Percentiles rank a stretch among this genome's conserved stretches.
Evolutionary conservation across 2,329 filamentous ascomycete species (phyloP).

Genomic region (Berkeleyomyces rouxiae): DNA sequence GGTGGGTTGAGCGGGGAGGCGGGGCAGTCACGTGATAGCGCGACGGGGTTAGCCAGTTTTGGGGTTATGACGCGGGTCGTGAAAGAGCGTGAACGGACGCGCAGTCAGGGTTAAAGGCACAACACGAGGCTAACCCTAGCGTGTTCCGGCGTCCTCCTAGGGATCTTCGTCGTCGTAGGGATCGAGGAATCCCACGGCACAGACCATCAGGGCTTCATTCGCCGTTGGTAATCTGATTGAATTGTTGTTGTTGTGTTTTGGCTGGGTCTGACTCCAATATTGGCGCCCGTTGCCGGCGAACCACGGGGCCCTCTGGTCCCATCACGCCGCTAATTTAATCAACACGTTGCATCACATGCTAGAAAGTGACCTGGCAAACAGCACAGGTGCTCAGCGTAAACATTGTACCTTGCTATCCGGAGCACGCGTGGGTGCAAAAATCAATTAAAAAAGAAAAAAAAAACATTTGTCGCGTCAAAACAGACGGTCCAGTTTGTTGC

Average conservation of each 20-base stretch:
- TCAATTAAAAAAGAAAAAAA: background rate
- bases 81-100: too few species aligned
- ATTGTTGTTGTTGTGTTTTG: background rate
- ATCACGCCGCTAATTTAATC: background rate
- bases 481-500: background rate
- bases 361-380: background rate
- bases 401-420: slow-evolving; percentile 2
- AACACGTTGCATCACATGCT: background rate
- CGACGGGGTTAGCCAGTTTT: background rate
- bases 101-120: too few species aligned
- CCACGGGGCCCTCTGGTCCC: background rate
- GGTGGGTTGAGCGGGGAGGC: background rate
- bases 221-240: background rate
- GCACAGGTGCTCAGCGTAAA: background rate
- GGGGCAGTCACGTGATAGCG: slow-evolving; percentile 5
- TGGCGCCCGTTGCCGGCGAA: background rate
- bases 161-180: background rate
- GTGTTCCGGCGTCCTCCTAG: background rate
- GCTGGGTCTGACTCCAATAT: background rate
- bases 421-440: background rate
- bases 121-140: too few species aligned
- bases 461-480: background rate
- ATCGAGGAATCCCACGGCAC: background rate
- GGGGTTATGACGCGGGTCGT: background rate
- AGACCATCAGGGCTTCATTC: background rate